Evolutionary conservation across 495 filamentous ascomycete genomes (phyloP), one percentile per base, ranked within the genome.

Genomic region (Aspergillus taichungensis): DNA sequence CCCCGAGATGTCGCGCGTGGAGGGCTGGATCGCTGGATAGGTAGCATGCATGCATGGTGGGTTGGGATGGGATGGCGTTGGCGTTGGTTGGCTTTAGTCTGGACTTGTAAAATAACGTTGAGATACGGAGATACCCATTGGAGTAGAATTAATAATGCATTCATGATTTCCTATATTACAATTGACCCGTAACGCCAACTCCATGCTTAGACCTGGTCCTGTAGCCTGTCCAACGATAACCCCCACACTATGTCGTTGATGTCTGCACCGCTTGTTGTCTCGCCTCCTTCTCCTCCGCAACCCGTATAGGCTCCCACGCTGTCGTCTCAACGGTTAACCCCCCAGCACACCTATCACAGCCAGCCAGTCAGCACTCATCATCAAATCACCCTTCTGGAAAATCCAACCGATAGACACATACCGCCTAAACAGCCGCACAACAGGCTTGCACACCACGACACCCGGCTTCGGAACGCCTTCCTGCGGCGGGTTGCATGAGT

Each of bases 291-390:
- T 66, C 60, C 41, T 63, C 53, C 5, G 54, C 57, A 35, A 56
- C 34, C 35, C 65, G 47, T 8, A 67, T 45, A 13, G 59, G 60
- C 44, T 92, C 86, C 84, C 85, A 91, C 39, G 75, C 68, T 14
- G 87, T 94, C 18, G 87, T 94, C 64, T 95, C 88, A 8, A 89
- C 84, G 49, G 74, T 84, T 60, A 91, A 79, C 43, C 75, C 80
- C 55, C 79, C 78, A 28, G 76, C 75, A 66, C 88, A 94, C 44
- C 88, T 95, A 61, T 30, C 42, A 12, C 30, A 55, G 50, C 12
- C 30, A 55, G 50, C 57, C 53, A 52, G 53, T 46, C 13, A 45
- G 24, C 18, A 12, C 18, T 27, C 4, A 18, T 33, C 8, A 13
- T 40, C 10, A 3, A 33, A 10, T 6, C 34, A 35, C n/a, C 11